Evolutionary conservation across 2,329 filamentous ascomycete species (phyloP).

Genomic region (Chaetomium sp.): DNA sequence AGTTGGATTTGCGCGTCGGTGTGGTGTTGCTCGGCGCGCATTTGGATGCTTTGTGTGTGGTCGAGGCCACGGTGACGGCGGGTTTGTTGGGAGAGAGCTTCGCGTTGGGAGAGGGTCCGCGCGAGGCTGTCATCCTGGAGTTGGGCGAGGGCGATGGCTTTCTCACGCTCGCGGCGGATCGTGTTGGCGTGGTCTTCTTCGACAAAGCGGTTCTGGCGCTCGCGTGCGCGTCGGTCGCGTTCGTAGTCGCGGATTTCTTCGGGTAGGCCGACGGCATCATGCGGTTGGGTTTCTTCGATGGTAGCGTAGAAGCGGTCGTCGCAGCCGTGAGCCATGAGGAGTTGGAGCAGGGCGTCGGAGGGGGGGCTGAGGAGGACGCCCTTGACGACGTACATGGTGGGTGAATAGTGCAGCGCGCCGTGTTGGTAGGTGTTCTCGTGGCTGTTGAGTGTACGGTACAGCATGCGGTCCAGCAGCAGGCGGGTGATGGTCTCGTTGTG

Average conservation of each 20-base stretch:
- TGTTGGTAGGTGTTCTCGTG: conserved; percentile 26
- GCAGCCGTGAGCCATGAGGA: conserved; percentile 18
- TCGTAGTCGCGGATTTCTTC: conserved; percentile 22
- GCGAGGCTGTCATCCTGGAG: conserved; percentile 15
- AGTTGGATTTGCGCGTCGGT: conserved; percentile 14
- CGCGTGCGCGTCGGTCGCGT: conserved; percentile 15
- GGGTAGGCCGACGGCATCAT: conserved; percentile 21
- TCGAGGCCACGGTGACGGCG: conserved; percentile 15
- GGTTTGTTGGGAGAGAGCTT: conserved; percentile 15
- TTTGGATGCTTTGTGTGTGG: conserved; percentile 15
- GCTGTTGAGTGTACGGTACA: conserved; percentile 24
- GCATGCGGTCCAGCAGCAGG: conserved; percentile 23
- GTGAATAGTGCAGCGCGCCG: conserved; percentile 25
- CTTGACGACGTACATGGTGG: conserved; percentile 27
- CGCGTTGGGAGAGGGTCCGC: conserved; percentile 13
- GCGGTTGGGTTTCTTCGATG: conserved; percentile 19
- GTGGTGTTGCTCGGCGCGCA: conserved; percentile 14
- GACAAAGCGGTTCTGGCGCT: conserved; percentile 11
- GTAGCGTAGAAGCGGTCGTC: conserved; percentile 23
- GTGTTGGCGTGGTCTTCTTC: conserved; percentile 17
- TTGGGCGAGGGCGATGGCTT: conserved; percentile 11
- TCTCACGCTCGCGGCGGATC: conserved; percentile 18
- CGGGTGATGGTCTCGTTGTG: conserved; percentile 22
- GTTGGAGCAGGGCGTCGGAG: conserved; percentile 14
- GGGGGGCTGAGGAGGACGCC: conserved; percentile 18